These are phyloP conservation scores for Blakeslea trispora DNA, from an alignment of 371 early-diverging fungal species.

Conservation along the genomic window DNA sequence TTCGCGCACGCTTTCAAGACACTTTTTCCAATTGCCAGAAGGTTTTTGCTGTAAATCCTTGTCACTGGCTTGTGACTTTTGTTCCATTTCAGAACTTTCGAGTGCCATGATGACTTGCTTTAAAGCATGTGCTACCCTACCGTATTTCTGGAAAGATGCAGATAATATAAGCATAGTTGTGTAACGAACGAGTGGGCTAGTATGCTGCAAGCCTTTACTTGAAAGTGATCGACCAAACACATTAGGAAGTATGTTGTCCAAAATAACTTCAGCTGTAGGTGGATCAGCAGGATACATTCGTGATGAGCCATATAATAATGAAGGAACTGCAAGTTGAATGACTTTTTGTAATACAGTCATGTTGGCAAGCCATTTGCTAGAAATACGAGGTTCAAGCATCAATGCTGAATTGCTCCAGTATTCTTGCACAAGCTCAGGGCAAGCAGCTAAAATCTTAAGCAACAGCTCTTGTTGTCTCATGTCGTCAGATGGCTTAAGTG, in stretches of 20 bases:
- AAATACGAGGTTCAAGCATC: constrained; percentile 80
- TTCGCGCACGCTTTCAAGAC: constrained; percentile 44
- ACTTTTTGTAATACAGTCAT: constrained; percentile 72
- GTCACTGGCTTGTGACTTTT: background rate
- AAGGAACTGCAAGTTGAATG: constrained; percentile 72
- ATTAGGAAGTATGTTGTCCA: constrained; percentile 74
- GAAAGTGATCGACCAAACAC: constrained; percentile 57
- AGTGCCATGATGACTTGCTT: constrained; percentile 34
- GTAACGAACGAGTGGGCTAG: constrained; percentile 69
- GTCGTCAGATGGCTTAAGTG: constrained; percentile 70
- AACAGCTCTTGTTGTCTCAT: constrained; percentile 68
- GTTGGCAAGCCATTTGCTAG: constrained; percentile 76
- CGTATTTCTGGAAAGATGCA: constrained; percentile 66
- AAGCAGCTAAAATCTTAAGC: constrained; percentile 63
- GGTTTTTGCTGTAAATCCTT: constrained; percentile 6
- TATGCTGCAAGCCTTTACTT: constrained; percentile 69
- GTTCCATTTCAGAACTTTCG: constrained; percentile 15
- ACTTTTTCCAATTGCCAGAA: constrained; percentile 37
- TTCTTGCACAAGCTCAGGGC: constrained; percentile 80
- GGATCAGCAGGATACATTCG: constrained; percentile 58
- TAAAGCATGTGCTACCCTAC: constrained; percentile 40
- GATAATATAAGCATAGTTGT: constrained; percentile 61
- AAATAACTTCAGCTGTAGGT: constrained; percentile 55
- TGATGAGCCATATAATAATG: constrained; percentile 51
- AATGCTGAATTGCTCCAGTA: constrained; percentile 62